Evolutionary conservation across 371 early-diverging fungal genomes (phyloP).

Genomic region (Smittium culicis): DNA sequence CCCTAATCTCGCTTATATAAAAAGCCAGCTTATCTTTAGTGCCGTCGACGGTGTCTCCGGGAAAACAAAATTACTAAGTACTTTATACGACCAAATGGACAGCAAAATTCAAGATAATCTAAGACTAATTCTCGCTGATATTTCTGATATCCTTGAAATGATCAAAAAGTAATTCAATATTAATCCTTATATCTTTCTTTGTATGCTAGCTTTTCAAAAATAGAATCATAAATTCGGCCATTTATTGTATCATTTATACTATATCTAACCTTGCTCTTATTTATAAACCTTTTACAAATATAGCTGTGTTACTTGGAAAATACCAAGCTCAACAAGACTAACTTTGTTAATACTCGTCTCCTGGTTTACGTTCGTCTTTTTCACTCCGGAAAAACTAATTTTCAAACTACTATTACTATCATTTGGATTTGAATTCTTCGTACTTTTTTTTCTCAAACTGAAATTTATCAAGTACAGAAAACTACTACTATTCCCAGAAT

Average conservation of each 20-base stretch:
- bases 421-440: slow-evolving; percentile 29
- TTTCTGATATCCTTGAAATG: slow-evolving; percentile 31
- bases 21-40: slow-evolving; percentile 22
- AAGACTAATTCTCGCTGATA: slow-evolving; percentile 24
- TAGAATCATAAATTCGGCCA: too few species aligned
- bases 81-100: slow-evolving; percentile 30
- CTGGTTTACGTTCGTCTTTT: slow-evolving; percentile 14
- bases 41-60: slow-evolving; percentile 25
- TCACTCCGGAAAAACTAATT: slow-evolving; percentile 16
- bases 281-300: neutral
- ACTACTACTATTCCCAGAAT: slow-evolving; percentile 27
- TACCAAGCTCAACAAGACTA: slow-evolving; percentile 27
- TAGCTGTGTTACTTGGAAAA: slow-evolving; percentile 29
- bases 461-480: slow-evolving; percentile 25
- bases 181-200: too few species aligned
- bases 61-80: slow-evolving; percentile 24
- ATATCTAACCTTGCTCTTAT: neutral
- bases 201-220: too few species aligned
- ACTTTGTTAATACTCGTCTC: slow-evolving; percentile 9
- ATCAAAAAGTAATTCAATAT: slow-evolving; percentile 28
- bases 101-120: slow-evolving; percentile 23
- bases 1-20: slow-evolving; percentile 29
- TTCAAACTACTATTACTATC: slow-evolving; percentile 20
- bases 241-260: too few species aligned
- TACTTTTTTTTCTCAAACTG: slow-evolving; percentile 28